These are phyloP conservation scores for Priceomyces carsonii DNA, from an alignment of 805 yeast genomes.

Conservation along the genomic window DNA sequence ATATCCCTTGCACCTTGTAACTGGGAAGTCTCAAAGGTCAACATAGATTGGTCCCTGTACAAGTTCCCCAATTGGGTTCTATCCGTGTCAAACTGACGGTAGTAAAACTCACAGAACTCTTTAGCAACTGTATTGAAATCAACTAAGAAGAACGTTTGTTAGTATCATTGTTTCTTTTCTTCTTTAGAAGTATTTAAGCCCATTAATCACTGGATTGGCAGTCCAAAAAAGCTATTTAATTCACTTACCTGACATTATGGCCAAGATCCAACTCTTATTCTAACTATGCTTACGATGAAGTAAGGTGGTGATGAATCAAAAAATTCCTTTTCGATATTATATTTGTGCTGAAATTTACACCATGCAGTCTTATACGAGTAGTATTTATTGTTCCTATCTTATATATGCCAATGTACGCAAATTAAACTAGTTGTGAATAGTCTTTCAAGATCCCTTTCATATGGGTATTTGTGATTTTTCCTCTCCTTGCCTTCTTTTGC, in stretches of 20 bases:
- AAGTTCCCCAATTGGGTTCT: constrained; percentile 89
- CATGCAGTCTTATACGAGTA: no score
- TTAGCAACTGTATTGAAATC: constrained; percentile 51
- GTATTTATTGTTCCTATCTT: no score
- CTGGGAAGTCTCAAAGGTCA: constrained; percentile 93
- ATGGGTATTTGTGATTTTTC: constrained; percentile 93
- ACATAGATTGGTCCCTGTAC: constrained; percentile 96
- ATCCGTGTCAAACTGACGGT: constrained; percentile 91
- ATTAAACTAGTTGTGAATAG: constrained; percentile 48
- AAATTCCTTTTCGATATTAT: no score
- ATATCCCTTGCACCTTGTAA: constrained; percentile 92
- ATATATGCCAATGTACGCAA: no score
- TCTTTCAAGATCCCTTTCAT: constrained; percentile 95
- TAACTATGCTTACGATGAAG: neutral
- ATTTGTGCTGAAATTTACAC: constrained; percentile 5
- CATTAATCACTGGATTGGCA: no score
- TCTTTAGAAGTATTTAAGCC: neutral
- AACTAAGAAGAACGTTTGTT: constrained; percentile 24
- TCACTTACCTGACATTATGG: constrained; percentile 10
- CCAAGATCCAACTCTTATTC: neutral
- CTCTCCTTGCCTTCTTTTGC: constrained; percentile 88
- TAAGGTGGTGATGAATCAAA: no score
- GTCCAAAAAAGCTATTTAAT: no score
- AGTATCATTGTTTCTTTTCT: neutral
- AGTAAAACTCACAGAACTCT: constrained; percentile 93